phyloP scores from a whole-genome alignment of 495 filamentous ascomycete species.

The Filosporella fistucella region DNA sequence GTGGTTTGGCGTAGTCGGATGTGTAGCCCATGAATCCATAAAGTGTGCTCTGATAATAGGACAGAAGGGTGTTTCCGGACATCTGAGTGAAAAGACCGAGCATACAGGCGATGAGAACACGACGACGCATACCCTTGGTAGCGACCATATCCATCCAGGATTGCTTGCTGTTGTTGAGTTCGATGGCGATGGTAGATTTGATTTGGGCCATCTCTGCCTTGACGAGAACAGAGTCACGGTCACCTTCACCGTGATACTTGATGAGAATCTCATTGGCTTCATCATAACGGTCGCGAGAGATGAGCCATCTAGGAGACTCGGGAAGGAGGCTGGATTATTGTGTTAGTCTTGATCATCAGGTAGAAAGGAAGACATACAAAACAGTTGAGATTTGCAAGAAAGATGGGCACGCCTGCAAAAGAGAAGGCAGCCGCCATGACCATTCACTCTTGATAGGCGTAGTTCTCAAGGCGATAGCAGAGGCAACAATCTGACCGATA shows the following conservation, averaged over 20 bases:
- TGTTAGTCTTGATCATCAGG: too few species aligned
- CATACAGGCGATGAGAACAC: slow-evolving; percentile 41
- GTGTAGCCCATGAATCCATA: slow-evolving; percentile 6
- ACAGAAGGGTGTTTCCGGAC: slow-evolving; percentile 48
- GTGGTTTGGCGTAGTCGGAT: neutral
- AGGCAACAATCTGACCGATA: slow-evolving; percentile 28
- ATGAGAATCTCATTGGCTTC: slow-evolving; percentile 50
- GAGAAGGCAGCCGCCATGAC: slow-evolving; percentile 21
- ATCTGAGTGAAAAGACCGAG: slow-evolving; percentile 49
- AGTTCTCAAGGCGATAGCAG: slow-evolving; percentile 18
- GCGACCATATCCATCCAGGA: slow-evolving; percentile 41
- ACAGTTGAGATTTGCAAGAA: slow-evolving; percentile 14
- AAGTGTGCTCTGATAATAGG: slow-evolving; percentile 19
- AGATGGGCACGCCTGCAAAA: slow-evolving; percentile 17
- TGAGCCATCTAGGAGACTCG: slow-evolving; percentile 52
- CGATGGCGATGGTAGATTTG: slow-evolving; percentile 42
- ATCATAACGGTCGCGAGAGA: slow-evolving; percentile 50
- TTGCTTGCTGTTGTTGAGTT: slow-evolving; percentile 34
- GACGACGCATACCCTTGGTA: slow-evolving; percentile 44
- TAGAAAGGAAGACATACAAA: slow-evolving; percentile 15
- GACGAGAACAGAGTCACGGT: slow-evolving; percentile 46
- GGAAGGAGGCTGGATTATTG: slow-evolving; percentile 28
- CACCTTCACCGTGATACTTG: slow-evolving; percentile 53
- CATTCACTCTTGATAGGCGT: slow-evolving; percentile 9
- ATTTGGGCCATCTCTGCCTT: slow-evolving; percentile 43